Conservation (phyloP, 2,329 filamentous ascomycete species). For the Colletotrichum lindemuthianum region DNA sequence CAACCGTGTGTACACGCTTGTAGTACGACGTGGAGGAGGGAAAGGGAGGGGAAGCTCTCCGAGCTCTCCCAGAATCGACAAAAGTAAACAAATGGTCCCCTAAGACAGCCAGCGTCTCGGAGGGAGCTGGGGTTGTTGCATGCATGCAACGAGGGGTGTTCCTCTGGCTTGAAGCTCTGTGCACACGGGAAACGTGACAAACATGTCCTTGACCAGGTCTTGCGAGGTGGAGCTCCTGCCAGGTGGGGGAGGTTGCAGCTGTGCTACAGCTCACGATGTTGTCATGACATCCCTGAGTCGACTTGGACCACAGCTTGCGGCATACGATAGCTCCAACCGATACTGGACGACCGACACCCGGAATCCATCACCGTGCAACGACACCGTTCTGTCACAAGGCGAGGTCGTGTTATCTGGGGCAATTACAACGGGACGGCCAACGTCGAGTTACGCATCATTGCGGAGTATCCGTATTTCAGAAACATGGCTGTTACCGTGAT, state of each 20-base stretch:
- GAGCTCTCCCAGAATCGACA: constrained; percentile 21
- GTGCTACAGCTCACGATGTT: constrained; percentile 15
- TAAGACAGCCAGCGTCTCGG: constrained; percentile 28
- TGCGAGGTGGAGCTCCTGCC: constrained; percentile 14
- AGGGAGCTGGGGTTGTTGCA: constrained; percentile 30
- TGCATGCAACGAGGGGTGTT: constrained; percentile 21
- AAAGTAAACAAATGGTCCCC: constrained; percentile 35
- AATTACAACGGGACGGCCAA: constrained; percentile 10
- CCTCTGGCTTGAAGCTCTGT: constrained; percentile 23
- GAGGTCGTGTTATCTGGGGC: constrained; percentile 6
- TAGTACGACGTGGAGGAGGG: no score
- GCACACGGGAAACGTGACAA: constrained; percentile 28
- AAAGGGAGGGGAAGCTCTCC: constrained; percentile 3
- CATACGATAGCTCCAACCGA: no score
- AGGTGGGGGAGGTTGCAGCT: not conserved
- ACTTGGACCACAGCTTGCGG: not conserved
- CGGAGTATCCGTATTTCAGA: constrained; percentile 23
- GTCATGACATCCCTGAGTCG: constrained; percentile 24
- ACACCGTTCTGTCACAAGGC: constrained; percentile 13
- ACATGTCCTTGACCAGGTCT: constrained; percentile 25
- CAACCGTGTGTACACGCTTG: not conserved
- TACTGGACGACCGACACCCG: no score
- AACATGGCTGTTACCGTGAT: constrained; percentile 17
- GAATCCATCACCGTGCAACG: constrained; percentile 1
- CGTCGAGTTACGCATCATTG: constrained; percentile 9